Evolutionary conservation across 495 filamentous ascomycete species (phyloP).

Genomic region (Articulospora tetracladia): DNA sequence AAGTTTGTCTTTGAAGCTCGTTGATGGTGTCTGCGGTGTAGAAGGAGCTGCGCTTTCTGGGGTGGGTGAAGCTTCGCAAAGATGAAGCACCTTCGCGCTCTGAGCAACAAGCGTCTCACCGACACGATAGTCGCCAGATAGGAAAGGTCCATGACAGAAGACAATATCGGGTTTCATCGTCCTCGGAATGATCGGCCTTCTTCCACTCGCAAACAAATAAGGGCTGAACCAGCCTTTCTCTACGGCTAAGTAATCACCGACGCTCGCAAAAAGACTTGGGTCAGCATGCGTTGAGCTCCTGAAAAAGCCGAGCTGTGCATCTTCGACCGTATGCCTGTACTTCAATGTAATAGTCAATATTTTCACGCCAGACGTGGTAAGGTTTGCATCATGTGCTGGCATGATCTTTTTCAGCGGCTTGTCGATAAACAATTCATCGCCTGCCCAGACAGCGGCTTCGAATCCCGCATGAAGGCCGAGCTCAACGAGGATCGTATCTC

Average conservation of each 20-base stretch:
- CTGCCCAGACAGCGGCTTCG: not conserved
- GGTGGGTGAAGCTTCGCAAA: not conserved
- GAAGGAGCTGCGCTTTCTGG: not conserved
- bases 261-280: constrained; percentile 1
- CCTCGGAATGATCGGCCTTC: not conserved
- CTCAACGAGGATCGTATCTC: constrained; percentile 2
- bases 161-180: constrained; percentile 1
- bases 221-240: constrained; percentile 3
- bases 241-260: not conserved
- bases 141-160: not conserved
- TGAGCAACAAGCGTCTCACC: not conserved
- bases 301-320: constrained; percentile 1
- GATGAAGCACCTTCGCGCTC: not conserved
- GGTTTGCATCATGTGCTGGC: not conserved
- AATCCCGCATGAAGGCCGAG: constrained; percentile 2
- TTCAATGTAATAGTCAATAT: not conserved
- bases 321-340: constrained; percentile 1
- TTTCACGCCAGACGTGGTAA: not conserved
- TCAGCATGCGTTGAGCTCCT: not conserved
- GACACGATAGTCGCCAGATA: not conserved
- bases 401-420: constrained; percentile 1
- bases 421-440: not conserved
- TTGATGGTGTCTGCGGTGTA: not conserved
- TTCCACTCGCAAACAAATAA: constrained; percentile 1
- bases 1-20: not conserved